Evolutionary conservation across 2,329 filamentous ascomycete genomes (phyloP).

Genomic region (Epichloe glyceriae): DNA sequence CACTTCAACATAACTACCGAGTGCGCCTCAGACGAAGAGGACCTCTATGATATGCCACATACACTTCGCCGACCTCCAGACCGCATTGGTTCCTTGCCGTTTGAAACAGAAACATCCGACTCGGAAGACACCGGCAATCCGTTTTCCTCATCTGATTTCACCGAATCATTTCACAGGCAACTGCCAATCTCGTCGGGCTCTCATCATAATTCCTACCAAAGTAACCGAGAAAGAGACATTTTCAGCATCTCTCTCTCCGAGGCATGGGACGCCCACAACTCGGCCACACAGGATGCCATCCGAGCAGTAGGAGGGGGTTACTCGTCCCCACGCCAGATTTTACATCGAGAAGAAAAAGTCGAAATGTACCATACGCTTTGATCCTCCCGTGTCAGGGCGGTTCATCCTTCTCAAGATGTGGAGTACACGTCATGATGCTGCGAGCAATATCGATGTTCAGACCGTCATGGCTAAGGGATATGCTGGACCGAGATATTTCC

Average conservation of each 20-base stretch:
- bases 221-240: neutral
- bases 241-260: constrained; percentile 16
- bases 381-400: constrained; percentile 66
- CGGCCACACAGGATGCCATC: constrained; percentile 43
- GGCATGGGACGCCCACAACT: constrained; percentile 34
- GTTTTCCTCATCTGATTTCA: constrained; percentile 15
- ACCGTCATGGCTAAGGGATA: constrained; percentile 73
- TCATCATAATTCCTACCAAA: neutral
- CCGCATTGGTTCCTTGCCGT: constrained; percentile 41
- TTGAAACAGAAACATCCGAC: constrained; percentile 34
- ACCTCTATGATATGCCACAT: constrained; percentile 16
- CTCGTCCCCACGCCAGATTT: constrained; percentile 66
- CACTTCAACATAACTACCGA: constrained; percentile 45
- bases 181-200: constrained; percentile 12
- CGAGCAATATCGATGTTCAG: constrained; percentile 76
- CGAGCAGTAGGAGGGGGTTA: constrained; percentile 45
- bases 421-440: constrained; percentile 55
- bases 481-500: constrained; percentile 75
- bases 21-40: constrained; percentile 46
- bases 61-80: constrained; percentile 31
- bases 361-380: constrained; percentile 76
- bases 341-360: constrained; percentile 71
- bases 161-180: constrained; percentile 13
- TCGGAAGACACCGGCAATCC: constrained; percentile 18
- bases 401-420: constrained; percentile 86